Conservation (phyloP, 352 stramenopile species). For the Phytophthora syringae region DNA sequence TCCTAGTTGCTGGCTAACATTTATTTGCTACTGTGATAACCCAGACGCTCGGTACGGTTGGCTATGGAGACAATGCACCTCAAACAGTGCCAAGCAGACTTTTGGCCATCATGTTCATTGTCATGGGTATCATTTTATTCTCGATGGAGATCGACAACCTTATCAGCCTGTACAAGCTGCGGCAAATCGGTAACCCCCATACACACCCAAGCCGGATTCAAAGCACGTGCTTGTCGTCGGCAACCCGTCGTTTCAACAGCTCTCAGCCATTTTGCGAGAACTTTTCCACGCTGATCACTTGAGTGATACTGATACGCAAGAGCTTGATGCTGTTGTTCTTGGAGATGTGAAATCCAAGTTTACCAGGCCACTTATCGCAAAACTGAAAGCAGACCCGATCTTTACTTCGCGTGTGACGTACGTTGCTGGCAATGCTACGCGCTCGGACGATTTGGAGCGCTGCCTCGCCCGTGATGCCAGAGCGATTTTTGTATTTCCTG, state of each 20-base stretch:
- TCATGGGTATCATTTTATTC: conserved; percentile 88
- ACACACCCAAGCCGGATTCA: conserved; percentile 66
- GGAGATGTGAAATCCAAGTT: conserved; percentile 77
- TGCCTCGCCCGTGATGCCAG: conserved; percentile 59
- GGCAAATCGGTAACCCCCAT: conserved; percentile 85
- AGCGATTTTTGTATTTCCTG: conserved; percentile 85
- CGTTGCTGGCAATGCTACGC: conserved; percentile 75
- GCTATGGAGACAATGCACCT: conserved; percentile 86
- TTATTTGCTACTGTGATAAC: neutral
- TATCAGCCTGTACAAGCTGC: conserved; percentile 84
- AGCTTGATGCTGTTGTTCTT: conserved; percentile 74
- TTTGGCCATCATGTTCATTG: conserved; percentile 90
- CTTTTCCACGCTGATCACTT: conserved; percentile 90
- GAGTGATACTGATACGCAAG: conserved; percentile 45
- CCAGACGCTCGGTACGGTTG: conserved; percentile 87
- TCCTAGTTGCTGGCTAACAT: conserved; percentile 1
- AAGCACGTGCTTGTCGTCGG: conserved; percentile 84
- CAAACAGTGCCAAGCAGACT: conserved; percentile 85
- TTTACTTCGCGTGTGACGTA: conserved; percentile 86
- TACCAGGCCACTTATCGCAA: conserved; percentile 69
- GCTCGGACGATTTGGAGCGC: conserved; percentile 76
- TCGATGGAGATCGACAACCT: conserved; percentile 91
- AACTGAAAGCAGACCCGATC: conserved; percentile 78
- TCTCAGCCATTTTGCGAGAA: conserved; percentile 83
- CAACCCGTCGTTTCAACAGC: conserved; percentile 85